Base-by-base conservation (phyloP, 2,329 filamentous ascomycete species). In the Aureobasidium musti region DNA sequence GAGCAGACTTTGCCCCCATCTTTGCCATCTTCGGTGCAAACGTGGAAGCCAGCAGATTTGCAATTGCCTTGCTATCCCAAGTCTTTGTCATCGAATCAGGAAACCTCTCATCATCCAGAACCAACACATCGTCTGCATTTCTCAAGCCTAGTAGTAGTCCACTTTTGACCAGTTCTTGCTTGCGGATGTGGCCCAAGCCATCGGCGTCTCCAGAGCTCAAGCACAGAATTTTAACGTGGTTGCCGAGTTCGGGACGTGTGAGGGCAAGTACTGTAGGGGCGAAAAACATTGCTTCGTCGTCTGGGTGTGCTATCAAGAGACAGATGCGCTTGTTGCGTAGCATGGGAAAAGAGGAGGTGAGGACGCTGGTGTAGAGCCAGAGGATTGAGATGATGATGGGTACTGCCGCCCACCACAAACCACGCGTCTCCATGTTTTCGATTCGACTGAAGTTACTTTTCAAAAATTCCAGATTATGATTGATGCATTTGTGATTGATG, bases 221-320 rank as follows among this genome's bases (percentile, higher is more conserved):
- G 79, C 95, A 99, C 66, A 98, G 80, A 69, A 99, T 96, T 80
- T 96, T 95, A 74, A 99, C 85, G 75, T 96, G 92, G 79, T 99
- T 98, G 4, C 91, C 90, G 23, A 89, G 83, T 67, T 88, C 86
- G 4, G 92, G 91, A 17, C 86, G 83, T 21, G 92, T 94, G 67
- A 99, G 85, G n/a, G 91, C 88, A 72, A 96, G 84, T 17, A 98
- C 83, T 0, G 92, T 91, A 0, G 95, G 95, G 69, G 92, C 88
- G 79, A 99, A 99, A 83, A 99, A 99, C 95, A 99, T 99, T 77
- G 94, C 95, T 82, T 99, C 95, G 74, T 99, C 95, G 79, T 99
- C 95, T 0, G 95, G 95, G 80, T 99, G 95, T 26, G 95, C 95
- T 74, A 99, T 98, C 65, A 99, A 83, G 64, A 99, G 85, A 76